A percentile compares a stretch with the other conserved stretches of the same genome.
Conservation (phyloP, 768 basidiomycete genomes). For the Leccinum boreale region DNA sequence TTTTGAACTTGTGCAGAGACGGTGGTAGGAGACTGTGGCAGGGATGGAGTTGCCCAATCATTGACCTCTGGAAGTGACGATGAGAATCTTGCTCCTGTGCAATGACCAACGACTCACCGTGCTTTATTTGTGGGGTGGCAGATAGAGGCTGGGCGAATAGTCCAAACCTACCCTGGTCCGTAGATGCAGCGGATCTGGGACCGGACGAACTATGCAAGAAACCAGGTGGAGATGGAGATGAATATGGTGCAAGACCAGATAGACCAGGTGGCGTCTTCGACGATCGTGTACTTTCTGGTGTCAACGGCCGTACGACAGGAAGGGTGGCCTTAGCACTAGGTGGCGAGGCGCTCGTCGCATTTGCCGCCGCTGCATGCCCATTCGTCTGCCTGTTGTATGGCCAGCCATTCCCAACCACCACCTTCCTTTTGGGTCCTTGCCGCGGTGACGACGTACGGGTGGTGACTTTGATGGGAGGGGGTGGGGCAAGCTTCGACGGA, state of each 20-base stretch:
- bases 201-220: constrained; percentile 32
- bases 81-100: background rate
- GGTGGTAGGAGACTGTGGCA: constrained; percentile 16
- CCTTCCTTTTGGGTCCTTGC: constrained; percentile 17
- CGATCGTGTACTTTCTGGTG: constrained; percentile 32
- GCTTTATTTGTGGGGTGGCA: constrained; percentile 28
- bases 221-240: constrained; percentile 34
- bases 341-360: constrained; percentile 15
- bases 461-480: constrained; percentile 5
- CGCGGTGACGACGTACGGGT: constrained; percentile 13
- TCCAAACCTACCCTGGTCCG: constrained; percentile 19
- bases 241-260: constrained; percentile 30
- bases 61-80: constrained; percentile 14
- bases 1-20: constrained; percentile 11
- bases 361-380: constrained; percentile 17
- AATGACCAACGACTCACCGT: constrained; percentile 20
- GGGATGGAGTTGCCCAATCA: constrained; percentile 23
- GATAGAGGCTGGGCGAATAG: constrained; percentile 15
- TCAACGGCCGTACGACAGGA: constrained; percentile 18
- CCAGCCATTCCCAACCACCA: constrained; percentile 49
- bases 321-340: constrained; percentile 10
- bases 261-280: constrained; percentile 33
- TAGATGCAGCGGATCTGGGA: constrained; percentile 16
- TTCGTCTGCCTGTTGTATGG: constrained; percentile 33
- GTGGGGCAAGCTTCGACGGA: constrained; percentile 37